These are phyloP conservation scores for Dictyostelium purpureum DNA, from an alignment of 78 protist species.

Conservation along the genomic window DNA sequence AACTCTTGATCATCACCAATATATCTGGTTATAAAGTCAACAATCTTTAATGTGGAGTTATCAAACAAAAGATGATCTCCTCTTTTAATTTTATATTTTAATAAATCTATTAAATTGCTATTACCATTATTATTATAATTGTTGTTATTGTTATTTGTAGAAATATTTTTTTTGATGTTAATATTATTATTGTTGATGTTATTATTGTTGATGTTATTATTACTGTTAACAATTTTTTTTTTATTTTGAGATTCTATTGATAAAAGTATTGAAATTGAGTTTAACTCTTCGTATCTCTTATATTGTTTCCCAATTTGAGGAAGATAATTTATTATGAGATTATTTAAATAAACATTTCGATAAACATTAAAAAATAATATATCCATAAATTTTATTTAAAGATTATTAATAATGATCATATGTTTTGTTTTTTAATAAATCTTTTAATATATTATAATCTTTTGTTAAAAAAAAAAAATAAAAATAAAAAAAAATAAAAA, in stretches of 20 bases:
- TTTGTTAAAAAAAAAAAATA: no score
- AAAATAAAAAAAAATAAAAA: no score
- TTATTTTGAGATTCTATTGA: background rate
- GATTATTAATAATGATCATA: no score
- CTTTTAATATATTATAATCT: no score
- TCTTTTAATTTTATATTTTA: background rate
- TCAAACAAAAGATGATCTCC: background rate
- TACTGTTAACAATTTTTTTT: background rate
- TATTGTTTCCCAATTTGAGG: background rate
- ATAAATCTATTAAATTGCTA: background rate
- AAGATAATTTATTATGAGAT: background rate
- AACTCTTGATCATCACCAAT: background rate
- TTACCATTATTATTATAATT: background rate
- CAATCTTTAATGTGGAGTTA: background rate
- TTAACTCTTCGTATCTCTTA: background rate
- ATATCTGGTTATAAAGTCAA: background rate
- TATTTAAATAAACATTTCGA: background rate
- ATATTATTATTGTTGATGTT: no score
- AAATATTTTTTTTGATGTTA: no score
- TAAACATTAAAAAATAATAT: background rate
- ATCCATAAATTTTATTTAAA: no score
- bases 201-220: background rate
- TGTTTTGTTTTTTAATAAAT: no score
- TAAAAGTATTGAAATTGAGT: background rate
- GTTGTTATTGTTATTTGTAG: background rate